Base-by-base conservation (phyloP, 805 yeast genomes). In the Isabelozyma rhagii region DNA sequence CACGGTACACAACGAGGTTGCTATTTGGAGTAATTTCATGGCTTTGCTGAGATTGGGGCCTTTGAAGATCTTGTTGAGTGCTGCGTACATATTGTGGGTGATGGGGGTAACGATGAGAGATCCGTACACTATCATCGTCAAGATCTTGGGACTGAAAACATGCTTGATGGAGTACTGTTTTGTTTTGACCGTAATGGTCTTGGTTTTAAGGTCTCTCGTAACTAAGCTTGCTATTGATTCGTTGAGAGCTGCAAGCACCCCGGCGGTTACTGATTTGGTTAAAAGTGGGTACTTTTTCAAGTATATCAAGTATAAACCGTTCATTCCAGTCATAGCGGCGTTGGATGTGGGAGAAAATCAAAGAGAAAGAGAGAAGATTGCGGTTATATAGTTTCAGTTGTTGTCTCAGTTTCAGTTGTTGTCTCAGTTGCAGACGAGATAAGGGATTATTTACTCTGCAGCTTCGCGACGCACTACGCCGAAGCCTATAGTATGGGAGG, bases 191-290 rank as follows among this genome's bases (percentile, higher is more conserved):
- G 28, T 10, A 11, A 43, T 10, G 8, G 28, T 15, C 5, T 28
- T 43, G 9, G 61, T 52, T 21, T 67, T 60, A 52, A 67, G 64
- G 47, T 82, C 85, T 40, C 76, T 72, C 2, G 87, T 74, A 11
- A 79, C 56, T 0, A 67, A 51, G 3, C 83, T 71, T 0, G 89
- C 85, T 13, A 84, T 71, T 39, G 77, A 65, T 59, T 84, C 90
- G 55, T 83, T 83, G 43, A 84, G 66, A 0, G 80, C 72, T 8
- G 79, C 78, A n/a, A 84, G 66, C 0, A 77, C 58, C 0, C 81
- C 85, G 1, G 83, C 75, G 0, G 89, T 84, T 15, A 78, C 53
- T 1, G 84, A 71, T 58, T 84, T 84, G 45, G 88, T 83, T 44
- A 80, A 61, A 10, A 84, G 62, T 0, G 90, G 90, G 51, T 81